phyloP scores from a whole-genome alignment of 345 rosid genomes.

The Sisymbrium altissimum region DNA sequence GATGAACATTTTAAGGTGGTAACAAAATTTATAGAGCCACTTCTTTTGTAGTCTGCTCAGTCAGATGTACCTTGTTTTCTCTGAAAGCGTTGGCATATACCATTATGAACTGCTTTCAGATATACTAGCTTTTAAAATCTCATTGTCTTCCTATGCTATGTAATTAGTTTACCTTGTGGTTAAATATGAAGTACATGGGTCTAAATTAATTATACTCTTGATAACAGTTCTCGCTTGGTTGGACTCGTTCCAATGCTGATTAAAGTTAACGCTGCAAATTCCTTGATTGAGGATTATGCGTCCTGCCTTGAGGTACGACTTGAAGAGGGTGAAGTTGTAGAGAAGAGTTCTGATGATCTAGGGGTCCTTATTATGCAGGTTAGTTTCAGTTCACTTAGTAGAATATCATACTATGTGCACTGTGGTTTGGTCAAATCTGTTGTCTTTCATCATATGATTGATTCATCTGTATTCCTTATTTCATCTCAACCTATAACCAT shows the following conservation, averaged over 20 bases:
- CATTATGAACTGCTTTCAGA: not conserved
- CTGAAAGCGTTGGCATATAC: conserved; percentile 9
- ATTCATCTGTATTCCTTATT: not conserved
- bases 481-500: conserved; percentile 2
- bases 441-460: not conserved
- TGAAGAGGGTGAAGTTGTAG: conserved; percentile 68
- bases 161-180: not conserved
- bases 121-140: not conserved
- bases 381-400: conserved; percentile 18
- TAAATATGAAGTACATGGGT: not conserved
- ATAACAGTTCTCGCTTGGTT: conserved; percentile 77
- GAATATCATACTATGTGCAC: not conserved
- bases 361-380: conserved; percentile 95
- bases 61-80: not conserved
- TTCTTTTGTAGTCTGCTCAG: conserved; percentile 19
- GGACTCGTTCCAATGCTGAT: conserved; percentile 84
- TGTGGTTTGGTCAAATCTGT: not conserved
- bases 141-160: conserved; percentile 6
- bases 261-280: conserved; percentile 65
- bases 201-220: conserved; percentile 20
- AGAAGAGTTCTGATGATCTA: conserved; percentile 67
- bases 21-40: conserved; percentile 1
- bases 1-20: conserved; percentile 80
- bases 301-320: conserved; percentile 82
- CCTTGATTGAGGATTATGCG: conserved; percentile 83